Conservation (phyloP, 345 rosid species). For the Eucalyptus regnans region DNA sequence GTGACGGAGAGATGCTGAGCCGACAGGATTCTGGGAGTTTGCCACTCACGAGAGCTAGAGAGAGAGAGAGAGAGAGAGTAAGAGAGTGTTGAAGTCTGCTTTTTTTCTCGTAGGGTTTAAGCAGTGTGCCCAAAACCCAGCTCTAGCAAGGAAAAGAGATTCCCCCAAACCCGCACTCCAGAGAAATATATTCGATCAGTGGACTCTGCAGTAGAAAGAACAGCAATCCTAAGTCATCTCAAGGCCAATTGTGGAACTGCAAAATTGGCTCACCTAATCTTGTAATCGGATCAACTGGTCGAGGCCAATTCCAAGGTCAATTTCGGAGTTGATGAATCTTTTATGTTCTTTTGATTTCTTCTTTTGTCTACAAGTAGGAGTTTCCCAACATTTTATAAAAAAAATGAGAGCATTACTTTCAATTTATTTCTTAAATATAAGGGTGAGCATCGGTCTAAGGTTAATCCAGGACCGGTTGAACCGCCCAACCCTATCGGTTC, state of each 20-base stretch:
- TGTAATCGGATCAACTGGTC: too few species aligned
- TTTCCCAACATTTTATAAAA: too few species aligned
- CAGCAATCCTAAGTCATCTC: neutral
- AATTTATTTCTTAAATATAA: too few species aligned
- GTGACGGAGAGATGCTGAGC: neutral
- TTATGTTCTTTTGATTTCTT: too few species aligned
- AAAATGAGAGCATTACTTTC: too few species aligned
- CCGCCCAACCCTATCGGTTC: rapidly evolving
- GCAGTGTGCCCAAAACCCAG: neutral
- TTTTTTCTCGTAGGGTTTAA: neutral
- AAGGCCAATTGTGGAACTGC: too few species aligned
- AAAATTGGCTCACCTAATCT: too few species aligned
- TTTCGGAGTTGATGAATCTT: too few species aligned
- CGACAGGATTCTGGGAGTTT: neutral
- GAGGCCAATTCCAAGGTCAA: too few species aligned
- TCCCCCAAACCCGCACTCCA: neutral
- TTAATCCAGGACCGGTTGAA: too few species aligned
- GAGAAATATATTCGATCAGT: neutral
- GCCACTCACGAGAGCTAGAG: neutral
- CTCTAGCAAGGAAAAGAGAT: neutral
- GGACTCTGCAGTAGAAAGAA: neutral
- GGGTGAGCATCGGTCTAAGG: too few species aligned
- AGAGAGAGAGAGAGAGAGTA: neutral
- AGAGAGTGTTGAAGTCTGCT: neutral
- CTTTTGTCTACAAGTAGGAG: too few species aligned